Evolutionary conservation across 805 yeast species (phyloP).

Genomic region (Wickerhamomyces chambardii): DNA sequence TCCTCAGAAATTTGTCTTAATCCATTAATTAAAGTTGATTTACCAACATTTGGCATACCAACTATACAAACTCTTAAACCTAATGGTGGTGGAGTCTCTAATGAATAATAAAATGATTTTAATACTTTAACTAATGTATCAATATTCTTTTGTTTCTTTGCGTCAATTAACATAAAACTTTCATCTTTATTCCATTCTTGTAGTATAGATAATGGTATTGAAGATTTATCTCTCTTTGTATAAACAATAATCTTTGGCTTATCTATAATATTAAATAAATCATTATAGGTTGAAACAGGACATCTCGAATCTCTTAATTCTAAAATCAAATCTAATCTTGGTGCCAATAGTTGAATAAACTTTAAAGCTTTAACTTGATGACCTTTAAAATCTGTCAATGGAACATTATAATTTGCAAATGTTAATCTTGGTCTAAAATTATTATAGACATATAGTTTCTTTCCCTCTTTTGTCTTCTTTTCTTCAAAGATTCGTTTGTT

Average conservation of each 20-base stretch:
- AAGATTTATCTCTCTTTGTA: conserved; percentile 63
- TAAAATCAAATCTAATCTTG: conserved; percentile 71
- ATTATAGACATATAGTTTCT: background rate
- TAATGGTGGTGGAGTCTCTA: conserved; percentile 71
- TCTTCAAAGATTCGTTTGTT: too few relatives aligned
- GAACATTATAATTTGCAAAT: conserved; percentile 70
- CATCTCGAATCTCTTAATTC: conserved; percentile 89
- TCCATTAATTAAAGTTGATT: conserved; percentile 77
- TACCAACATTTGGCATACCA: conserved; percentile 99
- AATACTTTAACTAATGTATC: conserved; percentile 39
- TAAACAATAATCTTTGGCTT: conserved; percentile 55
- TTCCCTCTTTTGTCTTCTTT: background rate
- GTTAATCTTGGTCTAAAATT: conserved; percentile 54
- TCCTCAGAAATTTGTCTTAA: conserved; percentile 34
- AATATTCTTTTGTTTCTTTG: conserved; percentile 43
- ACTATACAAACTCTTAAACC: conserved; percentile 71
- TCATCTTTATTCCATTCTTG: conserved; percentile 41
- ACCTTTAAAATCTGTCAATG: conserved; percentile 78
- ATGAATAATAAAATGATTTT: conserved; percentile 29
- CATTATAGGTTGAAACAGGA: conserved; percentile 35
- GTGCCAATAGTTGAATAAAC: conserved; percentile 56
- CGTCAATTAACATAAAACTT: conserved; percentile 47
- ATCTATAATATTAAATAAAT: conserved; percentile 16
- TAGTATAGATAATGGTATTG: conserved; percentile 29
- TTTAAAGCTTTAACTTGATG: conserved; percentile 80